Conservation (phyloP, 2,329 filamentous ascomycete genomes). For the Corynespora cassiicola region DNA sequence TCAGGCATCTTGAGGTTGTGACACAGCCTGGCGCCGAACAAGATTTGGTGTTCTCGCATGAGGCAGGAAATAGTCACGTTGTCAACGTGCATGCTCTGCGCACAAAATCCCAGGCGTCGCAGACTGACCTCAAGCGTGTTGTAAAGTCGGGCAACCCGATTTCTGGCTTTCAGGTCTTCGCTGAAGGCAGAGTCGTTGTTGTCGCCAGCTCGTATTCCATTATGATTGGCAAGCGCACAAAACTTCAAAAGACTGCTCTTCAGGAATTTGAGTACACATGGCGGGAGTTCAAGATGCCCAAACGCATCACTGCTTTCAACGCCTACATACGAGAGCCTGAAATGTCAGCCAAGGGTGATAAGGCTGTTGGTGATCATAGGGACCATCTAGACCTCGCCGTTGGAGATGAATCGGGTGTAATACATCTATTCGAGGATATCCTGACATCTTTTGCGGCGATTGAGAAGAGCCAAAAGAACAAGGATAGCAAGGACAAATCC, state of each 20-base stretch:
- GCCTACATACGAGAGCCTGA: constrained; percentile 63
- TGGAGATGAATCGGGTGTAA: constrained; percentile 77
- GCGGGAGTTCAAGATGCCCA: constrained; percentile 62
- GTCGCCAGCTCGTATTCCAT: constrained; percentile 62
- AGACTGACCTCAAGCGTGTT: constrained; percentile 42
- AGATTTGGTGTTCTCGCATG: constrained; percentile 49
- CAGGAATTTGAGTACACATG: constrained; percentile 57
- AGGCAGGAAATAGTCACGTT: constrained; percentile 47
- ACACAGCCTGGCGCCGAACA: constrained; percentile 33
- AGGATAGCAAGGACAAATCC: constrained; percentile 26
- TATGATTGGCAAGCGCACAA: constrained; percentile 63
- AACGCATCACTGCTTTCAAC: constrained; percentile 59
- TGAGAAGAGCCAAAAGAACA: constrained; percentile 48
- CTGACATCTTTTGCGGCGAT: constrained; percentile 60
- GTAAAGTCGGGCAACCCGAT: constrained; percentile 48
- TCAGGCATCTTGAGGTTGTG: constrained; percentile 40
- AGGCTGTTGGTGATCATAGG: constrained; percentile 36
- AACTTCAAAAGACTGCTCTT: constrained; percentile 37
- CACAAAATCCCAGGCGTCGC: constrained; percentile 30
- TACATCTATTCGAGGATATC: constrained; percentile 83
- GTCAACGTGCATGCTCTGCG: constrained; percentile 43
- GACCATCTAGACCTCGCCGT: constrained; percentile 74
- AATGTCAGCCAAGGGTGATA: constrained; percentile 33
- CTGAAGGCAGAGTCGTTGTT: constrained; percentile 65
- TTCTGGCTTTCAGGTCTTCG: constrained; percentile 51